Base-by-base conservation (phyloP, 2,329 filamentous ascomycete species). In the Aurifilum marmelostoma region DNA sequence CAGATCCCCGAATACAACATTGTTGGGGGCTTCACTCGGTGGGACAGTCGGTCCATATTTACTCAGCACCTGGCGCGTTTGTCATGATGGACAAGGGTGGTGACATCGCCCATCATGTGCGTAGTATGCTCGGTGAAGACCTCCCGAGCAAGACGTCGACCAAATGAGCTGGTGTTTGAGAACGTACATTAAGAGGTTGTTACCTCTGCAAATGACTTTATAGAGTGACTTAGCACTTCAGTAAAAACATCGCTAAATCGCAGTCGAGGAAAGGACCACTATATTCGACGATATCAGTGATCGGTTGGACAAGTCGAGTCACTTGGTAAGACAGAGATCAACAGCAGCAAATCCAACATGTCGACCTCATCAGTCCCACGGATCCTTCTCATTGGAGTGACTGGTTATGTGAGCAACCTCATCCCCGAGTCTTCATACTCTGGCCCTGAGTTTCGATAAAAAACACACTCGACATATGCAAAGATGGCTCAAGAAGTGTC, bases 371-470 rank as follows among this genome's bases (percentile, higher is more conserved):
- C 60, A 29, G 27, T 54, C 21, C 50, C 66, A 12, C 52, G 73
- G 37, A 69, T 77, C 21, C 73, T 77, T 16, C 50, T 76, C 43
- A 73, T 74, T 3, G 76, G 76, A 18, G 75, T 73, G 16, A 75
- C 75, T 2, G 76, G 74, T 39, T 78, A 76, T 62, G 56, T 59
- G 56, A 59, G 56, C 18, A 59, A 12, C 18, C 11, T 37, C 32
- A 59, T 59, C 7, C 2, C 5, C 1, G 11, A 59, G 7, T 9
- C 7, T 24, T 34, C 1, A 27, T 12, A 54, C 9, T 16, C 18
- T n/a, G n/a, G n/a, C n/a, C 24, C 56, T 37, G 1, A 11, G 24
- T 54, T 29, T 54, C n/a, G n/a, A 47, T 7, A 21, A 21, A 47
- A 21, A 5, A 47, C n/a, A 3, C 21, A 37, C 43, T 21, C 3